Base-by-base conservation (phyloP, 2,329 filamentous ascomycete genomes). In the Pezicula carpinea region DNA sequence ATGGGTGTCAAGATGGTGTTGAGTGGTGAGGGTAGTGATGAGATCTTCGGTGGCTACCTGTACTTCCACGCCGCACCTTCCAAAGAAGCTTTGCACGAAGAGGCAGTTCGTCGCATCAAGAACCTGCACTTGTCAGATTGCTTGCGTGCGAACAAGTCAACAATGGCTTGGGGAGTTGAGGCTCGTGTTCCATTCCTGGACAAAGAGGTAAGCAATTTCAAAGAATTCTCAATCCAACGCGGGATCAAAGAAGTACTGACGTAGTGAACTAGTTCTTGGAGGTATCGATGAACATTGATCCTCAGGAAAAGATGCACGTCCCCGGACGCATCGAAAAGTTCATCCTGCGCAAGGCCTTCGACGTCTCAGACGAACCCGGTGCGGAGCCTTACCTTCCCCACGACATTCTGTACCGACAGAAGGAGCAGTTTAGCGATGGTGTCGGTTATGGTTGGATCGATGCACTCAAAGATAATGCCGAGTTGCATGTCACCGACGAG, bases 1-100 rank as follows among this genome's bases (percentile, higher is more conserved):
- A 92, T 96, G 84, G 93, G 93, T 54, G 88, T 99, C 65, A 99
- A 99, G 82, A 99, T 99, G 93, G 93, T 99, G 48, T 79, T 99
- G 53, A 95, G 87, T 62, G 93, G 93, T 52, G 93, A 99, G 72
- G 93, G 93, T 42, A 93, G 87, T 63, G 93, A 99, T 68, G 93
- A 99, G 73, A 96, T 96, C 66, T 97, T 97, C 59, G 93, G 93
- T 53, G 93, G 93, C 44, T 99, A 99, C 70, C 82, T 99, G 17
- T 99, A 99, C 78, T 99, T 99, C 82, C 90, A 96, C 70, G 87
- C 85, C 52, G 93, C 93, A 2, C 93, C 93, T 18, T 79, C 89
- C 76, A 92, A 87, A 75, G 81, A 87, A 61, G 86, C 83, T n/a
- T 95, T 99, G 77, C 93, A 99, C 74, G 83, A 87, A 66, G 93